Base-by-base conservation (phyloP, 345 rosid genomes). In the Arabis alpina region DNA sequence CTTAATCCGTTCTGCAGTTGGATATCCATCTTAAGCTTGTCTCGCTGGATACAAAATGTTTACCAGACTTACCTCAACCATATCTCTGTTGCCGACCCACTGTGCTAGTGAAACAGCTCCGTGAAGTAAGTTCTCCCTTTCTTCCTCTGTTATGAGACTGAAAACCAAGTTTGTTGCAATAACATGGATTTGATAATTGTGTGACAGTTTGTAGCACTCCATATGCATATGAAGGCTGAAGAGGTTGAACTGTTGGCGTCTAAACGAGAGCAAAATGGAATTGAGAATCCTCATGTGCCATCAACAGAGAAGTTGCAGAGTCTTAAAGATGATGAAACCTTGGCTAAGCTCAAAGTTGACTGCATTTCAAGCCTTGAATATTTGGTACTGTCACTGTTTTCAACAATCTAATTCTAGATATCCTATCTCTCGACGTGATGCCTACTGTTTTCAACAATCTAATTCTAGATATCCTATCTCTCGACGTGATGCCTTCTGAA, bases 1-100 rank as follows among this genome's bases (percentile, higher is more conserved):
- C 53, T 59, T 25, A 27, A 57, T 57, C 34, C 58, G 37, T 73
- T 70, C 49, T 76, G 83, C 87, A 87, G 98, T 49, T 79, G 67
- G 90, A 86, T 74, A 72, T 91, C 65, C 80, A 79, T 80, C 81
- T 91, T 76, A 82, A 69, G 89, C 97, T 88, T 79, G 54, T 86
- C 66, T 80, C 93, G 41, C 32, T 83, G 71, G 90, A 93, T 28
- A 77, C 82, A 78, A 69, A 82, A 77, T 65, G 69, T 73, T 68
- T 79, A 39, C 84, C 83, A 30, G 79, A 71, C 71, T 88, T 92
- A 85, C 82, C 77, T 87, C 83, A 83, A 65, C 97, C 93, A 40
- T 86, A 85, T 77, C 82, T 93, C 15, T 70, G 89, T 77, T 84
- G 90, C 80, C 85, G 70, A 65, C 87, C 90, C 28, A 87, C 80